Evolutionary conservation across 2,329 filamentous ascomycete species (phyloP).

Genomic region (Malbranchea zuffiana): DNA sequence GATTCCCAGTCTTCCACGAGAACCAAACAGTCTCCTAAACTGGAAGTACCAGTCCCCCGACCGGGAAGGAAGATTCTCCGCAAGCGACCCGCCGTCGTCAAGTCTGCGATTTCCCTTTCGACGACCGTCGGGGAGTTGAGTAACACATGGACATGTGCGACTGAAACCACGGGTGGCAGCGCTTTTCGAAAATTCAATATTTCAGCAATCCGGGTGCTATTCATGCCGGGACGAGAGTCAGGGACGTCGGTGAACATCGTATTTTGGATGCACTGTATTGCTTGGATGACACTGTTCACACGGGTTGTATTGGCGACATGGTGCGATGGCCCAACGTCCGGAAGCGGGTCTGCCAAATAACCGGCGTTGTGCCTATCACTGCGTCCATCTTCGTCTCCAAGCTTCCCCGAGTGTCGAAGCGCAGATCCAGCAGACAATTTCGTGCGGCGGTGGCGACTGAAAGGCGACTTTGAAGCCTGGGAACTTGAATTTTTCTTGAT

Average conservation of each 20-base stretch:
- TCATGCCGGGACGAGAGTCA: constrained; percentile 47
- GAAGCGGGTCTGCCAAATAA: constrained; percentile 28
- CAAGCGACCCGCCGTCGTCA: constrained; percentile 41
- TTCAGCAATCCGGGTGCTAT: constrained; percentile 48
- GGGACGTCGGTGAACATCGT: constrained; percentile 49
- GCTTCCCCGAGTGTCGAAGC: constrained; percentile 14
- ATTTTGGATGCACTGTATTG: constrained; percentile 42
- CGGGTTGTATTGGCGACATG: constrained; percentile 39
- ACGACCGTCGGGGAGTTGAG: constrained; percentile 46
- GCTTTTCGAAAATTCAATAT: constrained; percentile 46
- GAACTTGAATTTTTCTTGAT: constrained; percentile 29
- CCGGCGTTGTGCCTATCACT: constrained; percentile 17
- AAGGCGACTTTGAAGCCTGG: constrained; percentile 30
- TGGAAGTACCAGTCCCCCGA: constrained; percentile 45
- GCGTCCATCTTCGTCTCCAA: constrained; percentile 17
- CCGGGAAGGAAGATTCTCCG: constrained; percentile 47
- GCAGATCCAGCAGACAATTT: constrained; percentile 23
- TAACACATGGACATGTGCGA: constrained; percentile 51
- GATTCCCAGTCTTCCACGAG: constrained; percentile 43
- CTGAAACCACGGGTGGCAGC: constrained; percentile 48
- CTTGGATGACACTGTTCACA: constrained; percentile 42
- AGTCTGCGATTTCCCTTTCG: constrained; percentile 48
- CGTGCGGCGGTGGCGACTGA: constrained; percentile 30
- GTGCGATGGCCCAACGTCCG: constrained; percentile 42
- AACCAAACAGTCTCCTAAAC: constrained; percentile 49